Percentiles rank a stretch among this genome's conserved stretches.
phyloP scores from a whole-genome alignment of 2,329 filamentous ascomycete genomes.

The Trichoderma sp. region DNA sequence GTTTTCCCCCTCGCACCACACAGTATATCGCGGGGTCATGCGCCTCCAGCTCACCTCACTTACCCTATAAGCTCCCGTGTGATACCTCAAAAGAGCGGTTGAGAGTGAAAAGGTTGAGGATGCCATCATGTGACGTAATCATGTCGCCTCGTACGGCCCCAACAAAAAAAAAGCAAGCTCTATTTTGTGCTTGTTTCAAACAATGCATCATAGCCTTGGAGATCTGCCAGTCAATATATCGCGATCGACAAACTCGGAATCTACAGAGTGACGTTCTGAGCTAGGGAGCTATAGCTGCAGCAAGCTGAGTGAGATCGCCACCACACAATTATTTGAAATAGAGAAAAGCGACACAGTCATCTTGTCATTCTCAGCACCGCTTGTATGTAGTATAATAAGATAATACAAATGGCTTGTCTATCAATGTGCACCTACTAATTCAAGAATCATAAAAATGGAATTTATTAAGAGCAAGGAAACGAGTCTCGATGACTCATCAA shows the following conservation, averaged over 20 bases:
- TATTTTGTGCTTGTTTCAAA: background rate
- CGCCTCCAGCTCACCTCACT: conserved; percentile 18
- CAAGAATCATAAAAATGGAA: background rate
- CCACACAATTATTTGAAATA: background rate
- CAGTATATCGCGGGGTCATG: conserved; percentile 10
- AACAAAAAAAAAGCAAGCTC: conserved; percentile 14
- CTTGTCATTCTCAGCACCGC: conserved; percentile 2
- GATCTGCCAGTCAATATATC: background rate
- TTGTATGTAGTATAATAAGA: background rate
- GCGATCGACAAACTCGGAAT: background rate
- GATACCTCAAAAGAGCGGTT: conserved; percentile 7
- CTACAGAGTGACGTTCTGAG: background rate
- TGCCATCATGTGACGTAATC: conserved; percentile 24
- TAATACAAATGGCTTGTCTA: background rate
- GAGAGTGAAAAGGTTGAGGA: background rate
- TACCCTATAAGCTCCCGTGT: conserved; percentile 21
- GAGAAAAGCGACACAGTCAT: background rate
- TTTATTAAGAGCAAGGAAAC: background rate
- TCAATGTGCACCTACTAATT: background rate
- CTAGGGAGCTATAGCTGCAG: background rate
- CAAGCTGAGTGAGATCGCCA: conserved; percentile 23
- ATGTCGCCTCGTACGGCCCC: conserved; percentile 3
- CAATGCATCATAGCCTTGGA: background rate
- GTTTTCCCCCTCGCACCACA: background rate
- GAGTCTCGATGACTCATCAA: background rate